A percentile compares a stretch with the other conserved stretches of the same genome.
Evolutionary conservation across 2,329 filamentous ascomycete genomes (phyloP).

Genomic region (Cladosporium austrohemisphaericum): DNA sequence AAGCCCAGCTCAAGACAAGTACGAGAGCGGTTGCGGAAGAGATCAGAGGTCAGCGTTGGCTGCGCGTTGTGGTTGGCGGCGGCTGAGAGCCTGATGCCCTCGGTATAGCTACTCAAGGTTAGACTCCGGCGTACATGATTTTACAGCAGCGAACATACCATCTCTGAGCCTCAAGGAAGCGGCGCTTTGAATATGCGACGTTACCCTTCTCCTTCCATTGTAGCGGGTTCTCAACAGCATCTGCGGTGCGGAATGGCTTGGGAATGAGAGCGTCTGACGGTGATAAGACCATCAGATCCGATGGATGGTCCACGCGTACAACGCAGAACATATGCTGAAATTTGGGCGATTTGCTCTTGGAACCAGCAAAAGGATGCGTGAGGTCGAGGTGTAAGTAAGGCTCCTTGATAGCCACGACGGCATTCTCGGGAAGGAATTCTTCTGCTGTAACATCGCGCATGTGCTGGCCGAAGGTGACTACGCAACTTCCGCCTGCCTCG

Average conservation of each 20-base stretch:
- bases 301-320: conserved; percentile 29
- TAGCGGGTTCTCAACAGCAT: neutral
- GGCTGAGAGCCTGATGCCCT: neutral
- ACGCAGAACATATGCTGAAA: conserved; percentile 15
- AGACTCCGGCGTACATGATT: too few species aligned
- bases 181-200: neutral
- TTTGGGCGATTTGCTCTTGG: neutral
- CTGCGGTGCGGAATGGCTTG: neutral
- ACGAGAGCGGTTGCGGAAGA: conserved; percentile 25
- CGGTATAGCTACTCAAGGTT: neutral
- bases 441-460: neutral
- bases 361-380: too few species aligned
- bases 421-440: conserved; percentile 16
- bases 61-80: neutral
- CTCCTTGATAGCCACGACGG: conserved; percentile 27
- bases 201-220: conserved; percentile 24
- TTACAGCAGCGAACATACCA: neutral
- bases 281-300: conserved; percentile 23
- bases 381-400: conserved; percentile 24
- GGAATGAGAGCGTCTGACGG: conserved; percentile 5
- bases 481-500: neutral
- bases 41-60: conserved; percentile 14
- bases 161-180: neutral
- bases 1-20: conserved; percentile 19
- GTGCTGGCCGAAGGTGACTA: neutral